Percentiles rank a stretch among this genome's conserved stretches.
phyloP scores from a whole-genome alignment of 306 rosid genomes.

The Casuarina cunninghamiana region DNA sequence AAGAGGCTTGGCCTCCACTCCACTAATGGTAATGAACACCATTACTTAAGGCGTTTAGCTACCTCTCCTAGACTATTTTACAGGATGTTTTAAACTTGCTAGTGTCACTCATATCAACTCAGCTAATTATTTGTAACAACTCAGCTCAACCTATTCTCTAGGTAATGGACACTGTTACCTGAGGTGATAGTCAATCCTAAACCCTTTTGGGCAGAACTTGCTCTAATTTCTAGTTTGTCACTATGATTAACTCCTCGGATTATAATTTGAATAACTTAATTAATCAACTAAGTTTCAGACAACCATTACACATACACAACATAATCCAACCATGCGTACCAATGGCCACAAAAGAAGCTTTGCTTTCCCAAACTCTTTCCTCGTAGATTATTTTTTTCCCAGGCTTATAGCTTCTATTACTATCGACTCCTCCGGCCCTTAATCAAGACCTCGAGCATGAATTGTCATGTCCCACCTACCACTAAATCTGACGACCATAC shows the following conservation, averaged over 20 bases:
- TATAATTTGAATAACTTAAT: not conserved
- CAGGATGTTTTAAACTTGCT: not conserved
- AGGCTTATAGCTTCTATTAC: not conserved
- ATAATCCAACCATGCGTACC: not conserved
- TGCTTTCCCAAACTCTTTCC: too few relatives aligned
- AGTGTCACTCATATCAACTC: not conserved
- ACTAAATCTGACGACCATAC: not conserved
- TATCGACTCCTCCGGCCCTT: not conserved
- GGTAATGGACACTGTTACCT: not conserved
- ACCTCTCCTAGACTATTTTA: not conserved
- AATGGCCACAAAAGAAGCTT: too few relatives aligned
- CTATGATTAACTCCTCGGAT: not conserved
- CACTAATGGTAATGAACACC: not conserved
- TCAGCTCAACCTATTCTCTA: too few relatives aligned
- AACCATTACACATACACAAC: not conserved
- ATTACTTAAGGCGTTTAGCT: not conserved
- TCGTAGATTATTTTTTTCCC: not conserved
- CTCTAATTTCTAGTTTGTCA: too few relatives aligned
- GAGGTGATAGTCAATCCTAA: too few relatives aligned
- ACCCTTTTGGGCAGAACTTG: too few relatives aligned
- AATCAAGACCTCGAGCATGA: too few relatives aligned
- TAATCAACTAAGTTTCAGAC: not conserved
- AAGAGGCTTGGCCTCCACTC: not conserved
- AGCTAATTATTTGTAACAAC: not conserved
- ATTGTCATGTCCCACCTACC: not conserved